These are phyloP conservation scores for Xylariales sp. DNA, from an alignment of 2,329 filamentous ascomycete species.

Conservation along the genomic window DNA sequence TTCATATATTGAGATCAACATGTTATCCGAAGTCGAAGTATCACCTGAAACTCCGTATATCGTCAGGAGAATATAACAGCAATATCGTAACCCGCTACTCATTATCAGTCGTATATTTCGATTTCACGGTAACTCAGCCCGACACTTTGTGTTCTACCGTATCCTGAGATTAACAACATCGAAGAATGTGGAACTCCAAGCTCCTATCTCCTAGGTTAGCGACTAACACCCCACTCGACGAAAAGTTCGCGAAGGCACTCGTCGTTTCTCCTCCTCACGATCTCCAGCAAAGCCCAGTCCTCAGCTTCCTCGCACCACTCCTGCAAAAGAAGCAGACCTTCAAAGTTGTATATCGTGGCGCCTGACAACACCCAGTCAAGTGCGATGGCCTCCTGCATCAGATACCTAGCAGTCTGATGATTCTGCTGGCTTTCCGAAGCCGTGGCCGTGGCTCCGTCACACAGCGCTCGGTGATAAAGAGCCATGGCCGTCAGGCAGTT, in stretches of 20 bases:
- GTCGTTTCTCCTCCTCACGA: not conserved
- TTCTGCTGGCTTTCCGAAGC: not conserved
- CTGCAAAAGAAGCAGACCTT: slow-evolving; percentile 6
- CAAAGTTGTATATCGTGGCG: slow-evolving; percentile 7
- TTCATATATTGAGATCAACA: no score
- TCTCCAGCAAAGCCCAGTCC: slow-evolving; percentile 5
- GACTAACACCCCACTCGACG: slow-evolving; percentile 4
- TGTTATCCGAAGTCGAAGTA: no score
- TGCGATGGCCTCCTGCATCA: slow-evolving; percentile 2
- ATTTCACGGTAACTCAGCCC: no score
- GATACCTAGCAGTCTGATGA: not conserved
- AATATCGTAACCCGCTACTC: no score
- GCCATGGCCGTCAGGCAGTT: slow-evolving; percentile 10
- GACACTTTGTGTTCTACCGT: no score
- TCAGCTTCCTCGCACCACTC: slow-evolving; percentile 6
- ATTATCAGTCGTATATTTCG: no score
- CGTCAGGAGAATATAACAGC: no score
- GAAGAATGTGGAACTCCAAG: no score
- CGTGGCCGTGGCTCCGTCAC: not conserved
- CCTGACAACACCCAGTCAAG: slow-evolving; percentile 7
- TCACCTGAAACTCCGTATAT: no score
- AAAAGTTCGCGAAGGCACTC: slow-evolving; percentile 4
- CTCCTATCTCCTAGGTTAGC: no score
- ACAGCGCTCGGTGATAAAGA: not conserved
- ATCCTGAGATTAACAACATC: no score